These are phyloP conservation scores for Panicum virgatum DNA, from an alignment of 202 grass and related monocot genomes.

Conservation along the genomic window DNA sequence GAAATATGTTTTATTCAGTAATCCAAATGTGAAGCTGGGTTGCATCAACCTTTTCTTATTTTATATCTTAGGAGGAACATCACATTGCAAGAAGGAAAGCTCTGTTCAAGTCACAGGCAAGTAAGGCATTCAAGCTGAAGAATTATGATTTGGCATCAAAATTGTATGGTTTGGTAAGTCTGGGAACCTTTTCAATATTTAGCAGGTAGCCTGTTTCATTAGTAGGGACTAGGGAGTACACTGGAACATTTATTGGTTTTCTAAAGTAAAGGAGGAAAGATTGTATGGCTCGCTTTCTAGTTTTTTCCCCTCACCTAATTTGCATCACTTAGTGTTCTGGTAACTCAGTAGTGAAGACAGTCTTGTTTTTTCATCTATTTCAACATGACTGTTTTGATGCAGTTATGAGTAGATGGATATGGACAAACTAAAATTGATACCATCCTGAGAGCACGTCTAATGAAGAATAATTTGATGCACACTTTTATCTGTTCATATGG, in stretches of 20 bases:
- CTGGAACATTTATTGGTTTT: neutral
- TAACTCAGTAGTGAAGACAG: neutral
- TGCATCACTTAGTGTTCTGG: neutral
- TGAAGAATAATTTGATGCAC: neutral
- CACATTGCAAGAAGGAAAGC: neutral
- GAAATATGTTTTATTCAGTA: neutral
- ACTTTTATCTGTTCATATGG: neutral
- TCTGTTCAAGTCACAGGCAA: constrained; percentile 19
- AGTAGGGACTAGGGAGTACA: neutral
- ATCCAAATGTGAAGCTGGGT: neutral
- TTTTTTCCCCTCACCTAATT: neutral
- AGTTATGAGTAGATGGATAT: neutral
- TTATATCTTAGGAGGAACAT: neutral
- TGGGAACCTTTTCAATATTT: constrained; percentile 4
- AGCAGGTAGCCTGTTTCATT: neutral
- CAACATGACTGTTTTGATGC: neutral
- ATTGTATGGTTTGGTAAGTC: constrained; percentile 20
- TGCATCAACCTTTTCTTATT: neutral
- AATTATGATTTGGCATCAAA: constrained; percentile 11
- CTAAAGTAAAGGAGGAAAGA: neutral
- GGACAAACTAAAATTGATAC: neutral
- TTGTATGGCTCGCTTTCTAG: neutral
- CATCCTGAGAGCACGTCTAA: neutral
- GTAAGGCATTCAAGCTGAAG: constrained; percentile 19
- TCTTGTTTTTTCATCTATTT: neutral